phyloP scores from a whole-genome alignment of 2,329 filamentous ascomycete species.

The Xylaria sp. region DNA sequence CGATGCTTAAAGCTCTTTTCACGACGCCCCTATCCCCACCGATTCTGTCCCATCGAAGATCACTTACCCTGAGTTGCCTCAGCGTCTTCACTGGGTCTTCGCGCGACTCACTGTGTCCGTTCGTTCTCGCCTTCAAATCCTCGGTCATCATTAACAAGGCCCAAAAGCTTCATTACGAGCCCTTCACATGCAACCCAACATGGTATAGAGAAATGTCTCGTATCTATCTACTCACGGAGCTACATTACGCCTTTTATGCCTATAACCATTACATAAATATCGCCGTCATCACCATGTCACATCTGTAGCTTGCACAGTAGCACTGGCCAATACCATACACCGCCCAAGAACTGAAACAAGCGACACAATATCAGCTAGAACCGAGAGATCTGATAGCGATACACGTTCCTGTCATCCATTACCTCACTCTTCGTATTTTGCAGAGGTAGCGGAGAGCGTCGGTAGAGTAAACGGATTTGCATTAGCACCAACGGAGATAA shows the following conservation, averaged over 20 bases:
- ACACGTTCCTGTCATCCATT: not conserved
- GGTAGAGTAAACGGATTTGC: slow-evolving; percentile 13
- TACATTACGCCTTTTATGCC: not conserved
- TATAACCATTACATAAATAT: slow-evolving; percentile 8
- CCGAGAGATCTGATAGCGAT: not conserved
- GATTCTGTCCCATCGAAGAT: slow-evolving; percentile 1
- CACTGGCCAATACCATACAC: slow-evolving; percentile 2
- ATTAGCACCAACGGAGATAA: slow-evolving; percentile 9
- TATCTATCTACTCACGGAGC: not conserved
- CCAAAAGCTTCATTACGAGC: not conserved
- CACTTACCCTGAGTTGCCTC: too few relatives aligned
- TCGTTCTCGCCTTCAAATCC: not conserved
- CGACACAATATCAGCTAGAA: not conserved
- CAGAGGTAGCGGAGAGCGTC: not conserved
- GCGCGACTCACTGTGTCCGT: not conserved
- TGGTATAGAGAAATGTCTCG: slow-evolving; percentile 1
- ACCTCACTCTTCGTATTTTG: not conserved
- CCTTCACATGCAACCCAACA: not conserved
- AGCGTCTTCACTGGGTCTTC: not conserved
- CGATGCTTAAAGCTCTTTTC: not conserved
- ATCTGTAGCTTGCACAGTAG: slow-evolving; percentile 16
- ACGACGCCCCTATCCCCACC: not conserved
- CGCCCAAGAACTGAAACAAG: not conserved
- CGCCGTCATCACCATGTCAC: not conserved
- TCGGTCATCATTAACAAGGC: not conserved